Evolutionary conservation across 345 rosid genomes (phyloP), one percentile per base, ranked within the genome.

Genomic region (Litchi chinensis): DNA sequence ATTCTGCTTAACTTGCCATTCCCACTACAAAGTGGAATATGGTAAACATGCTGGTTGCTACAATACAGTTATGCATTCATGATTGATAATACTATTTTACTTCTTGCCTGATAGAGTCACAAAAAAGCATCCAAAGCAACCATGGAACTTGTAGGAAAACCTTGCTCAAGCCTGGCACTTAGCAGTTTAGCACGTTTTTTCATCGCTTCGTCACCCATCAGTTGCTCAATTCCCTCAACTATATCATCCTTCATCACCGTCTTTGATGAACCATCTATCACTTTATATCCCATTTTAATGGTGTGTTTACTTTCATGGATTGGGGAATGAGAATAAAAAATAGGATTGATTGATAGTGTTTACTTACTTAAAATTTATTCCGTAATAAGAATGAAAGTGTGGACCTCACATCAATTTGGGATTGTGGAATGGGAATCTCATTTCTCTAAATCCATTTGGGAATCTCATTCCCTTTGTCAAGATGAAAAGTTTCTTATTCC

Each of bases 281-380:
- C 75, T 81, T 56, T 64, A 54, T 21, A 78, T 24, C 92, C 92
- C 0, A 85, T 60, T 70, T 76, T 81, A n/a, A n/a, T n/a, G n/a
- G n/a, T n/a, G n/a, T n/a, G n/a, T n/a, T n/a, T n/a, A n/a, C n/a
- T n/a, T n/a, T n/a, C n/a, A n/a, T n/a, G n/a, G n/a, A n/a, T n/a
- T n/a, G n/a, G n/a, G n/a, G n/a, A n/a, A n/a, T n/a, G n/a, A n/a
- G n/a, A n/a, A n/a, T n/a, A n/a, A n/a, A n/a, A n/a, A n/a, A n/a
- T n/a, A n/a, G n/a, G n/a, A n/a, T n/a, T n/a, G n/a, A n/a, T n/a
- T n/a, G n/a, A n/a, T n/a, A n/a, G n/a, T n/a, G n/a, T n/a, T n/a
- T n/a, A n/a, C n/a, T n/a, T n/a, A n/a, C n/a, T n/a, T n/a, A n/a
- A n/a, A n/a, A n/a, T n/a, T n/a, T n/a, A n/a, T n/a, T n/a, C n/a